phyloP scores from a whole-genome alignment of 2,329 filamentous ascomycete genomes.

The Ceratocystiopsis minuta region DNA sequence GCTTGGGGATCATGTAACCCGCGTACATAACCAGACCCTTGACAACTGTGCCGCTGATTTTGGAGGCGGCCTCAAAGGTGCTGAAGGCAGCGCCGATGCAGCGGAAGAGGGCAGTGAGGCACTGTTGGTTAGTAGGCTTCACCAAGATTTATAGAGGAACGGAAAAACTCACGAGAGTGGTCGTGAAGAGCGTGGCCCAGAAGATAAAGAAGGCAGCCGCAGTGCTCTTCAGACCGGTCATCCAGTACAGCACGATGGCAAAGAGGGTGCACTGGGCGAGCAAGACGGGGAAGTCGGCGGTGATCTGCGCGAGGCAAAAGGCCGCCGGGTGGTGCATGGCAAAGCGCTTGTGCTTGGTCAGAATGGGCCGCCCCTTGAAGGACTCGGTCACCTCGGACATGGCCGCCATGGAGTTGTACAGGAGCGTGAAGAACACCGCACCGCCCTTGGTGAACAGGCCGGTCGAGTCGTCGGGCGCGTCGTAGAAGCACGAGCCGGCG shows the following conservation, averaged over 20 bases:
- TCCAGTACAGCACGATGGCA: conserved; percentile 58
- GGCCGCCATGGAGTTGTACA: conserved; percentile 46
- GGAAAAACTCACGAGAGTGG: conserved; percentile 30
- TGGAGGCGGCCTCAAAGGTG: conserved; percentile 45
- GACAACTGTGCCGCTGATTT: conserved; percentile 37
- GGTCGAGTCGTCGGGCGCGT: conserved; percentile 37
- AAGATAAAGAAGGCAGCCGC: conserved; percentile 51
- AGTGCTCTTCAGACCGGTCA: conserved; percentile 50
- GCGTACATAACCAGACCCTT: conserved; percentile 49
- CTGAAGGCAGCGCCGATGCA: conserved; percentile 41
- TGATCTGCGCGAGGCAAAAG: conserved; percentile 37
- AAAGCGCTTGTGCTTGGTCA: conserved; percentile 31
- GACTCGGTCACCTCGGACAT: conserved; percentile 52
- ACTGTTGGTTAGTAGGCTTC: conserved; percentile 13
- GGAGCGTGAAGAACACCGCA: conserved; percentile 29
- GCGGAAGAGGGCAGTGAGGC: conserved; percentile 43
- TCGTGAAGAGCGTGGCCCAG: conserved; percentile 33
- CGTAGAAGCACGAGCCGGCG: conserved; percentile 63
- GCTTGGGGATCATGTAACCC: conserved; percentile 49
- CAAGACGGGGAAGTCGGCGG: conserved; percentile 42
- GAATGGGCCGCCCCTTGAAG: conserved; percentile 41
- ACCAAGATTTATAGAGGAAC: too few species aligned
- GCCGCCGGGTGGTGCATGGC: conserved; percentile 35
- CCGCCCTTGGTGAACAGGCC: conserved; percentile 43
- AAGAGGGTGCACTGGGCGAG: conserved; percentile 48